A percentile compares a stretch with the other conserved stretches of the same genome.
Conservation (phyloP, 371 early-diverging fungal genomes). For the Caulochytrium protostelioides region DNA sequence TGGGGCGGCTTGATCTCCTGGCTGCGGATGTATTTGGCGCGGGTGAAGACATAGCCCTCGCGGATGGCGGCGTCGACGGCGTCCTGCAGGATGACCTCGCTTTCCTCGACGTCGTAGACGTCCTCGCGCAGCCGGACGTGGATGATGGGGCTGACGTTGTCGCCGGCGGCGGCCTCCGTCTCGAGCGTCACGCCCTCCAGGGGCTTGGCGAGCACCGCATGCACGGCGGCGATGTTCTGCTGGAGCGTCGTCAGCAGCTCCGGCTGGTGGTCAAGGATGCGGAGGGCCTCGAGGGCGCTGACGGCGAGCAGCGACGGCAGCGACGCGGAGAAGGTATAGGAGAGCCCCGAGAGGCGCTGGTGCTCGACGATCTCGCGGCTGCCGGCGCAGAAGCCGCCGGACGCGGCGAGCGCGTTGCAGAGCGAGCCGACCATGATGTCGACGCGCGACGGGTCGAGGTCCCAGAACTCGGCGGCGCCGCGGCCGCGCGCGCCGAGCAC, state of each 20-base stretch:
- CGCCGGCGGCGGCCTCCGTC: constrained; percentile 19
- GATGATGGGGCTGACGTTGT: constrained; percentile 35
- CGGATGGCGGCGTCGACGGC: constrained; percentile 48
- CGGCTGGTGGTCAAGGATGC: constrained; percentile 24
- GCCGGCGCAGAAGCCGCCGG: constrained; percentile 94
- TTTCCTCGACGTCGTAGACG: constrained; percentile 17
- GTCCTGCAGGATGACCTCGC: constrained; percentile 47
- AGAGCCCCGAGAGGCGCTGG: constrained; percentile 75
- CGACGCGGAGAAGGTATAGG: constrained; percentile 96
- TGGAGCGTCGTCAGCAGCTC: constrained; percentile 8
- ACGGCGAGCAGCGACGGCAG: constrained; percentile 91
- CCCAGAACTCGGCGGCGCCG: constrained; percentile 70
- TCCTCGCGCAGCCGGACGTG: constrained; percentile 10
- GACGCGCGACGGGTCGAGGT: constrained; percentile 44
- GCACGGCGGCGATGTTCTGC: constrained; percentile 21
- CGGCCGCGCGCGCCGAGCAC: constrained; percentile 72
- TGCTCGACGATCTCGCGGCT: constrained; percentile 75
- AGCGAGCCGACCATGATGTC: constrained; percentile 90
- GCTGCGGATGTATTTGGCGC: constrained; percentile 63
- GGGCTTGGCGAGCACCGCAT: constrained; percentile 14
- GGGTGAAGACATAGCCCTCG: constrained; percentile 19
- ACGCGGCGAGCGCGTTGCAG: constrained; percentile 55
- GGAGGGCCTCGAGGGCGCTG: constrained; percentile 65
- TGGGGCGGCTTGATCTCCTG: constrained; percentile 54
- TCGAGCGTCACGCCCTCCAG: constrained; percentile 11